Conservation (phyloP, 1,284 basidiomycete species). For the Moesziomyces globuligerus region DNA sequence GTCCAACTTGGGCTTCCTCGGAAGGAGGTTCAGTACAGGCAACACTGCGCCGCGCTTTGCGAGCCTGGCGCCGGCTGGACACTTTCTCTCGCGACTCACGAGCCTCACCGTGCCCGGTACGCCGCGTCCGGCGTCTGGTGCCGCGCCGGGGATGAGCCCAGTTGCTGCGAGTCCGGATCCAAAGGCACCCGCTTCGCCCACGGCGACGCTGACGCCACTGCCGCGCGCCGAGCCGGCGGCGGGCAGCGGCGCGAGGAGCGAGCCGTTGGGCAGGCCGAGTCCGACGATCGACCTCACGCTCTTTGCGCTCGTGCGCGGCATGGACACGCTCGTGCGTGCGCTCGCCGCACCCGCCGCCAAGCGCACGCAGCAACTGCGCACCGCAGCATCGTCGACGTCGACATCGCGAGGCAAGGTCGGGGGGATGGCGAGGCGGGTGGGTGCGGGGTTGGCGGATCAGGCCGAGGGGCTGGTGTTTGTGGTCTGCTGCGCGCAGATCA, state of each 20-base stretch:
- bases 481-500: conserved; percentile 61
- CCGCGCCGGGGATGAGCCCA: conserved; percentile 5
- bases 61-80: conserved; percentile 57
- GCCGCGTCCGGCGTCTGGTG: conserved; percentile 7
- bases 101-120: conserved; percentile 48
- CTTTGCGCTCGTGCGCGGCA: conserved; percentile 67
- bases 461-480: conserved; percentile 60
- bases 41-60: conserved; percentile 27
- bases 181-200: conserved; percentile 14
- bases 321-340: conserved; percentile 63
- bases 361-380: conserved; percentile 11
- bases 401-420: not conserved
- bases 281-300: conserved; percentile 68
- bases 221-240: conserved; percentile 2
- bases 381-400: not conserved
- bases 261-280: conserved; percentile 43
- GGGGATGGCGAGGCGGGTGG: conserved; percentile 6
- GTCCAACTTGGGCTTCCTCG: conserved; percentile 20
- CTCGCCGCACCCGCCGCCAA: conserved; percentile 18
- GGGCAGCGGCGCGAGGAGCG: not conserved
- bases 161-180: conserved; percentile 11
- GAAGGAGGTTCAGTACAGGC: conserved; percentile 5
- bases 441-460: conserved; percentile 24
- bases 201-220: conserved; percentile 4
- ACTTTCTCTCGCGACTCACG: conserved; percentile 54